A percentile compares a stretch with the other conserved stretches of the same genome.
Conservation (phyloP, 176 grass and related monocot species). For the Puya raimondii region DNA sequence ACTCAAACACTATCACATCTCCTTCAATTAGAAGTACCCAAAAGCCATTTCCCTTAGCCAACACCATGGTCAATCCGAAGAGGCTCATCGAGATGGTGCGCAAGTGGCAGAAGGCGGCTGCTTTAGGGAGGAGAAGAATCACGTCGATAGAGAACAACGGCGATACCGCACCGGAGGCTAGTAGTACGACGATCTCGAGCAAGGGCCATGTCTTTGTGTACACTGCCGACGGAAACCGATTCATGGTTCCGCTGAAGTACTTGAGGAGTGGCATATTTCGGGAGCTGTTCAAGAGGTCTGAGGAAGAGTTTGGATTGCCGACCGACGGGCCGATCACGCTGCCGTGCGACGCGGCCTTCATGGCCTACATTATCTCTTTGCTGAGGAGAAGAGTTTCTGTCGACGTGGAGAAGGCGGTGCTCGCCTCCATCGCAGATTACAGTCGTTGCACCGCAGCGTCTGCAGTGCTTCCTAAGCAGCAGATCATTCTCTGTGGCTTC, state of each 20-base stretch:
- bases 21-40: slow-evolving; percentile 1
- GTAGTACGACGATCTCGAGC: slow-evolving; percentile 7
- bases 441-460: too few relatives aligned
- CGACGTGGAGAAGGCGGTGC: slow-evolving; percentile 16
- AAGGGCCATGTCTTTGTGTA: slow-evolving; percentile 30
- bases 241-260: slow-evolving; percentile 39
- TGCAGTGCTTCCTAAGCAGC: background rate
- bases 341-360: slow-evolving; percentile 17
- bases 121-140: slow-evolving; percentile 25
- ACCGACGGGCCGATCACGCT: slow-evolving; percentile 10
- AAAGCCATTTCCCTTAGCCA: too few relatives aligned
- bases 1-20: slow-evolving; percentile 8
- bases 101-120: slow-evolving; percentile 34
- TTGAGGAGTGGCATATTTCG: slow-evolving; percentile 33
- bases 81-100: slow-evolving; percentile 34
- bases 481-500: background rate
- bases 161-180: background rate
- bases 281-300: slow-evolving; percentile 40
- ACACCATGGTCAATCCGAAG: slow-evolving; percentile 27
- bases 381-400: background rate
- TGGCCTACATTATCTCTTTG: slow-evolving; percentile 18
- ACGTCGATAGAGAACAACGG: background rate
- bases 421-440: background rate
- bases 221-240: slow-evolving; percentile 17
- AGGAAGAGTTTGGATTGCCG: slow-evolving; percentile 38